phyloP scores from a whole-genome alignment of 2,329 filamentous ascomycete genomes.

The Pestalotiopsis sp. region DNA sequence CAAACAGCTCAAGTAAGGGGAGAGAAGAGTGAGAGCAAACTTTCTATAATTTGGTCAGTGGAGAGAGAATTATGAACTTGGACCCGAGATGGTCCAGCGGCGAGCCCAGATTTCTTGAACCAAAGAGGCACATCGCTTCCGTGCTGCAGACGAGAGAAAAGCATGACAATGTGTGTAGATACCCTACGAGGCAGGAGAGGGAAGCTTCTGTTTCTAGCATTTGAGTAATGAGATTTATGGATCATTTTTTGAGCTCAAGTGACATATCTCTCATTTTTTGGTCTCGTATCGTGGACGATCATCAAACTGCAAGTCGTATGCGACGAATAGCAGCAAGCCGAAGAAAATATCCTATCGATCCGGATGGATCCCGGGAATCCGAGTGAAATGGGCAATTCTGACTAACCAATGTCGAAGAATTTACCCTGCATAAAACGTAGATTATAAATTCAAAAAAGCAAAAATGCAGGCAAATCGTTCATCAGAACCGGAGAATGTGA shows the following conservation, averaged over 20 bases:
- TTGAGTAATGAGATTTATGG: not conserved
- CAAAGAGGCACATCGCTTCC: not conserved
- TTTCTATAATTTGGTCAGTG: not conserved
- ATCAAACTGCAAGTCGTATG: no score
- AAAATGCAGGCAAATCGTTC: no score
- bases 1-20: conserved; percentile 55
- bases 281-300: not conserved
- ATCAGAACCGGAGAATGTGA: not conserved
- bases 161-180: not conserved
- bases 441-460: no score
- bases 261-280: not conserved
- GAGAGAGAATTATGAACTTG: not conserved
- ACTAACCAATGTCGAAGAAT: no score
- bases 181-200: conserved; percentile 2
- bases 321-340: no score
- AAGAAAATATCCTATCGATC: no score
- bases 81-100: not conserved
- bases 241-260: not conserved
- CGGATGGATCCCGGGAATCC: no score
- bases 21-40: not conserved
- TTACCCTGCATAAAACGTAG: no score
- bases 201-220: conserved; percentile 1
- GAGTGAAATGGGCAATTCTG: no score
- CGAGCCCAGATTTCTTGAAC: not conserved
- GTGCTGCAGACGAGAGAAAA: not conserved